Evolutionary conservation across 2,329 filamentous ascomycete genomes (phyloP), one percentile per base, ranked within the genome.

Genomic region (Aspergillus brasiliensis): DNA sequence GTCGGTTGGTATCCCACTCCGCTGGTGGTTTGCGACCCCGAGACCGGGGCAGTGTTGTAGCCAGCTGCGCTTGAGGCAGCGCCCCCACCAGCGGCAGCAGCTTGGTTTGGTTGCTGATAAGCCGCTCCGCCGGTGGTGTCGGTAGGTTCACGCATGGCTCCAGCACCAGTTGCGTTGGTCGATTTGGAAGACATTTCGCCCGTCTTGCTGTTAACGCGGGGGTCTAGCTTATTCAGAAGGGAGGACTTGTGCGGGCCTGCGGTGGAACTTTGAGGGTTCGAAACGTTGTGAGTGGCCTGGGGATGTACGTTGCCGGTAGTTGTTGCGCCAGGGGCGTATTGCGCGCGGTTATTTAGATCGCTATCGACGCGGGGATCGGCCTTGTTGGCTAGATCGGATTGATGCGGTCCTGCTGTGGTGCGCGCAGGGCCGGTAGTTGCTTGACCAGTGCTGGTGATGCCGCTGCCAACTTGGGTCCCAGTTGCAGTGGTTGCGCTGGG

Each of bases 291-390:
- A 5, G 58, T 59, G 6, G 60, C 56, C 17, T 57, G 52, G 5
- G 56, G 61, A 23, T 64, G 58, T 8, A 42, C 48, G 55, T 65
- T 65, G 3, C 64, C 60, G 21, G 58, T 51, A 34, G 49, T 59
- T 3, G 64, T 60, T 13, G 53, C 56, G 46, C 65, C 46, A n/a
- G 61, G 58, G 3, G 57, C 62, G 53, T 69, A 65, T 60, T 66
- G 63, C 13, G 62, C 62, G 57, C 67, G 65, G 44, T 65, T 67
- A 38, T 58, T 56, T 28, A 48, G 40, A 21, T 58, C 62, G 15
- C 58, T 61, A 23, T 64, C 62, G n/a, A 64, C 53, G 23, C 62
- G 62, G 38, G 77, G 77, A 56, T 81, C 78, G 11, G 71, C 46
- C 61, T 75, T 77, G 65, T 81, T 81, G 31, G 71, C 70, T 10